Evolutionary conservation across 495 filamentous ascomycete genomes (phyloP).

Genomic region (Immersiella caudata): DNA sequence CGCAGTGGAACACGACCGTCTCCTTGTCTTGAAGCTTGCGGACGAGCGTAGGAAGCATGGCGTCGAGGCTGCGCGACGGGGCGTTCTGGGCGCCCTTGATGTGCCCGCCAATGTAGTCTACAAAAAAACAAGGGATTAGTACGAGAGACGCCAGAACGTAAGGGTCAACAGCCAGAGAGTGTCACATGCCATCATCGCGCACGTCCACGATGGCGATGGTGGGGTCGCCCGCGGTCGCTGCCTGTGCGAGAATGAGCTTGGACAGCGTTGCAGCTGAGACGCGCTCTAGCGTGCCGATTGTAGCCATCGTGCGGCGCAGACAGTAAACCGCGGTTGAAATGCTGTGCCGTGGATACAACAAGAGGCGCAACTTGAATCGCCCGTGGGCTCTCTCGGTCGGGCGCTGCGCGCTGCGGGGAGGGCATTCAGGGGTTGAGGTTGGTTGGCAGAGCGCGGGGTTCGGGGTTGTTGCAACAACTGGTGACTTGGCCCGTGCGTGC

Average conservation of each 20-base stretch:
- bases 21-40: slow-evolving; percentile 76
- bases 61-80: slow-evolving; percentile 72
- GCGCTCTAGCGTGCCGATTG: slow-evolving; percentile 63
- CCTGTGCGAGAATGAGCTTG: slow-evolving; percentile 48
- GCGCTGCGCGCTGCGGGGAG: neutral
- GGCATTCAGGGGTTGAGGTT: neutral
- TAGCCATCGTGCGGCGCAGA: slow-evolving; percentile 34
- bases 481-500: no score
- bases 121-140: neutral
- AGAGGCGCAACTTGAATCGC: neutral
- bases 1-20: slow-evolving; percentile 91
- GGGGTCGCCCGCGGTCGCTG: slow-evolving; percentile 26
- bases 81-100: slow-evolving; percentile 76
- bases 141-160: neutral
- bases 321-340: neutral
- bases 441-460: neutral
- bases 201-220: slow-evolving; percentile 81
- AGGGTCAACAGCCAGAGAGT: neutral
- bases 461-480: neutral
- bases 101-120: slow-evolving; percentile 92
- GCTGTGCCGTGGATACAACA: neutral
- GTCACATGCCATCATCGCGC: slow-evolving; percentile 68
- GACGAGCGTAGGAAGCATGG: slow-evolving; percentile 77
- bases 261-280: slow-evolving; percentile 66
- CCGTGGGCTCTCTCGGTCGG: neutral